These are phyloP conservation scores for Aulographum hederae DNA, from an alignment of 2,329 filamentous ascomycete species.

Conservation along the genomic window DNA sequence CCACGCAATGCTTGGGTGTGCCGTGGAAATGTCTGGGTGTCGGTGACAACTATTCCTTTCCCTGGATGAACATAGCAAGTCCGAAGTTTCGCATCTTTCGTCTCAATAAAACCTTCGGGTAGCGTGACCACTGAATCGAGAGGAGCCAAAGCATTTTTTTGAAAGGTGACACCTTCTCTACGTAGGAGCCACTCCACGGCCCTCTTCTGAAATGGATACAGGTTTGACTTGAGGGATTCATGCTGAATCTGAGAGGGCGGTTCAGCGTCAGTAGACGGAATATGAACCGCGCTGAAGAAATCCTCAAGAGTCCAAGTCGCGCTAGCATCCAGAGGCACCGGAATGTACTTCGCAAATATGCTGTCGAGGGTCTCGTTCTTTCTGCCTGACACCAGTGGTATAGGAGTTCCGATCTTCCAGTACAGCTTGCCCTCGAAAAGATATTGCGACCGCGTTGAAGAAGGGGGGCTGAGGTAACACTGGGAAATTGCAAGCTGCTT, in stretches of 20 bases:
- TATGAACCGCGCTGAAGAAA: constrained; percentile 54
- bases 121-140: too few species aligned
- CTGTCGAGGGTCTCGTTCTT: too few species aligned
- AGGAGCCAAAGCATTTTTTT: constrained; percentile 8
- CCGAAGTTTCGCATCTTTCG: not conserved
- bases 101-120: not conserved
- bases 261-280: constrained; percentile 27
- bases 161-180: constrained; percentile 33
- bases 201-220: constrained; percentile 58
- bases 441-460: too few species aligned
- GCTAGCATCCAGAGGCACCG: too few species aligned
- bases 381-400: too few species aligned
- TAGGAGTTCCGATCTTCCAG: too few species aligned
- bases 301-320: constrained; percentile 30
- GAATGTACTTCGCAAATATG: too few species aligned
- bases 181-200: constrained; percentile 52
- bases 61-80: not conserved
- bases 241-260: constrained; percentile 14
- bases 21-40: constrained; percentile 5
- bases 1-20: constrained; percentile 25
- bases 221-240: constrained; percentile 17
- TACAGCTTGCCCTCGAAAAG: too few species aligned
- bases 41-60: not conserved
- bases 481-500: too few species aligned
- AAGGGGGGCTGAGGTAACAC: too few species aligned